Evolutionary conservation across 2,329 filamentous ascomycete species (phyloP).

Genomic region (Alternaria atra): DNA sequence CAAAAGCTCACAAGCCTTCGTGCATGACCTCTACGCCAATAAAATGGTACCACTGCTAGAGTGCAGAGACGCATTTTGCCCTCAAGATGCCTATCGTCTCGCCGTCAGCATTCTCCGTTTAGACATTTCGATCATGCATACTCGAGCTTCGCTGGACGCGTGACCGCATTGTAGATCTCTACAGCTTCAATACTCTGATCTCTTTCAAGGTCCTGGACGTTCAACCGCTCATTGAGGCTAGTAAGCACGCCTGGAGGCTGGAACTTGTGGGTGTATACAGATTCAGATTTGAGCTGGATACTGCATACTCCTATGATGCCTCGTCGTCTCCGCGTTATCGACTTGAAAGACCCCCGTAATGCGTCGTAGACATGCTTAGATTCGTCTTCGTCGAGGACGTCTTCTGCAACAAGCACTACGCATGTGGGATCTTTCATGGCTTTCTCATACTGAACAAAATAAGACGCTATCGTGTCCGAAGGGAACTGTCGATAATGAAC

Average conservation of each 20-base stretch:
- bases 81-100: constrained; percentile 16
- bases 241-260: constrained; percentile 30
- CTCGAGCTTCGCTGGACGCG: constrained; percentile 34
- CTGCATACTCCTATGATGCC: constrained; percentile 39
- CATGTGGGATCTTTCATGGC: constrained; percentile 24
- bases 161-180: constrained; percentile 30
- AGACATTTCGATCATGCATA: constrained; percentile 14
- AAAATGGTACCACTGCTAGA: constrained; percentile 34
- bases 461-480: constrained; percentile 35
- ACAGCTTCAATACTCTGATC: constrained; percentile 30
- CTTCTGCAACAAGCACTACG: constrained; percentile 31
- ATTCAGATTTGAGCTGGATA: constrained; percentile 32
- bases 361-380: constrained; percentile 31
- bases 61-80: constrained; percentile 31
- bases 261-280: constrained; percentile 27
- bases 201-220: constrained; percentile 17
- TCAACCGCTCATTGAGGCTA: constrained; percentile 4
- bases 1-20: constrained; percentile 35
- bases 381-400: constrained; percentile 22
- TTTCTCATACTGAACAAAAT: constrained; percentile 26
- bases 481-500: constrained; percentile 30
- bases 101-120: constrained; percentile 6
- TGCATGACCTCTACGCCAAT: constrained; percentile 42
- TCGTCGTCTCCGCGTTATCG: constrained; percentile 6
- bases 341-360: constrained; percentile 23